These are phyloP conservation scores for Huntiella moniliformis DNA, from an alignment of 2,329 filamentous ascomycete species.

Conservation along the genomic window DNA sequence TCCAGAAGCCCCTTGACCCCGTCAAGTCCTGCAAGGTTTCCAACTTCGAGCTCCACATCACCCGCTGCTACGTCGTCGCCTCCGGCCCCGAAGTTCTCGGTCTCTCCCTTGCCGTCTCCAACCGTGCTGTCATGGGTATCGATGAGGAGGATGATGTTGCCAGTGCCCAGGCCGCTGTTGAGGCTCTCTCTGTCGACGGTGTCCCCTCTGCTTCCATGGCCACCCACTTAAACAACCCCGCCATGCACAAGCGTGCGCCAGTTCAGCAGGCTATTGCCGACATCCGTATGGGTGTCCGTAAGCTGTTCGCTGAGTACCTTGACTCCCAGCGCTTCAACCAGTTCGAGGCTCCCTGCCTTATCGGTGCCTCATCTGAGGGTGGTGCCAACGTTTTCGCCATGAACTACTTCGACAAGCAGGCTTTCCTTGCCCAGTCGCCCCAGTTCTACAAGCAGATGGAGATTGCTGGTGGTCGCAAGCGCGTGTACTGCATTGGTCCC, in stretches of 20 bases:
- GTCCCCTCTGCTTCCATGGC: slow-evolving; percentile 61
- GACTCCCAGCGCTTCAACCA: slow-evolving; percentile 55
- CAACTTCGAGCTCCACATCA: slow-evolving; percentile 71
- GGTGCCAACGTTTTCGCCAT: slow-evolving; percentile 82
- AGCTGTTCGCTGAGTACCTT: slow-evolving; percentile 65
- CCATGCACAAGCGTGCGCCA: slow-evolving; percentile 79
- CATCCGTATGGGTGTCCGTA: slow-evolving; percentile 36
- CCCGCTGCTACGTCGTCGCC: slow-evolving; percentile 63
- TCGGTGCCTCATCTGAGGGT: slow-evolving; percentile 80
- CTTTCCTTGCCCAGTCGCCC: slow-evolving; percentile 61
- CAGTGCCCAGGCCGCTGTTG: slow-evolving; percentile 21
- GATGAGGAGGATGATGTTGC: slow-evolving; percentile 32
- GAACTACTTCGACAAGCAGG: slow-evolving; percentile 72
- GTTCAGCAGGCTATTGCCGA: slow-evolving; percentile 68
- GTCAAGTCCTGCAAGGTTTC: slow-evolving; percentile 74
- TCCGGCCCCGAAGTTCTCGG: slow-evolving; percentile 38
- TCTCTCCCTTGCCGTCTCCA: slow-evolving; percentile 37
- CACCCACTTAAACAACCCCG: slow-evolving; percentile 77
- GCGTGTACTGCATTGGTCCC: slow-evolving; percentile 60
- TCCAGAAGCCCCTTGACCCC: slow-evolving; percentile 67
- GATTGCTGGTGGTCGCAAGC: slow-evolving; percentile 60
- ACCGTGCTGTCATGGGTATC: slow-evolving; percentile 36
- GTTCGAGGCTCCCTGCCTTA: slow-evolving; percentile 78
- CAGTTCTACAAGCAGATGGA: slow-evolving; percentile 82
- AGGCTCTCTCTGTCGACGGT: slow-evolving; percentile 23